A percentile compares a stretch with the other conserved stretches of the same genome.
Evolutionary conservation across 176 grass and related monocot species (phyloP).

Genomic region (Aegilops longissima): DNA sequence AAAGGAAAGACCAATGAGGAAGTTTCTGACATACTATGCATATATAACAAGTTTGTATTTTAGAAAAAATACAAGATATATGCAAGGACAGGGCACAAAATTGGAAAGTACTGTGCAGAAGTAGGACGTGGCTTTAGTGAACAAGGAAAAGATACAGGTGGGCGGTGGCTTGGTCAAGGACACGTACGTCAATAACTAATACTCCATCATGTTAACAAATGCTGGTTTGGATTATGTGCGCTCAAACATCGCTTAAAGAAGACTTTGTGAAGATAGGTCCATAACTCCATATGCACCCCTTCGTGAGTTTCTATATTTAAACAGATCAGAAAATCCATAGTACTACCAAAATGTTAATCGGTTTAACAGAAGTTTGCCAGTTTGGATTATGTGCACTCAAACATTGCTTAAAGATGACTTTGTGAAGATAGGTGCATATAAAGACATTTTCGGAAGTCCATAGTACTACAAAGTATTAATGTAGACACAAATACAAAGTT

Average conservation of each 20-base stretch:
- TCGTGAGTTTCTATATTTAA: neutral
- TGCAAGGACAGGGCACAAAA: neutral
- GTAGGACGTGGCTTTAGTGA: neutral
- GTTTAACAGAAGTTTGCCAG: neutral
- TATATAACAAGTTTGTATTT: neutral
- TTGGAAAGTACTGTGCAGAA: neutral
- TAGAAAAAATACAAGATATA: neutral
- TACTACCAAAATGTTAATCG: neutral
- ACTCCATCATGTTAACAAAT: neutral
- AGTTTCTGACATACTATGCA: neutral
- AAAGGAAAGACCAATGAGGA: slow-evolving; percentile 7
- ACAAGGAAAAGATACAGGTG: neutral
- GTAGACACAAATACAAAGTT: neutral
- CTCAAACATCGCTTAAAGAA: neutral
- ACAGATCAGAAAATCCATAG: neutral
- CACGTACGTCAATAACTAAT: neutral
- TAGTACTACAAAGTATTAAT: neutral
- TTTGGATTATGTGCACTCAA: neutral
- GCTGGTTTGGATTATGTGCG: neutral
- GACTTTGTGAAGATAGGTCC: neutral
- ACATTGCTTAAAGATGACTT: neutral
- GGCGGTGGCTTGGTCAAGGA: neutral
- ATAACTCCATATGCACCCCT: neutral
- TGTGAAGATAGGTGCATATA: neutral
- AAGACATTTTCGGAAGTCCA: neutral